These are phyloP conservation scores for Platismatia glauca DNA, from an alignment of 495 filamentous ascomycete species.

Conservation along the genomic window DNA sequence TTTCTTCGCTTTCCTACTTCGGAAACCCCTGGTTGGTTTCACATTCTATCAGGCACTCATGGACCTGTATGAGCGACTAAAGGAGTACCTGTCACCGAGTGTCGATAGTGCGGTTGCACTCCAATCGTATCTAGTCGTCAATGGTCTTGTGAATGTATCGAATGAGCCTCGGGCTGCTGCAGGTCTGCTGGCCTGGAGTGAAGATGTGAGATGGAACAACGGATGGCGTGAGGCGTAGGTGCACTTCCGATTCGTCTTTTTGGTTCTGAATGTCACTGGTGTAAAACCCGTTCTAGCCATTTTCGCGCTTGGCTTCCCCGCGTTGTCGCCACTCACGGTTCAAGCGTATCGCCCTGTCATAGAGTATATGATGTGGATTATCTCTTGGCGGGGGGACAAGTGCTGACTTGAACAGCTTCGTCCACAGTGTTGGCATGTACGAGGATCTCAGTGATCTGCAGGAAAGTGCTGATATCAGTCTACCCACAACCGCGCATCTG, in stretches of 20 bases:
- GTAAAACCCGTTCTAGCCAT: not conserved
- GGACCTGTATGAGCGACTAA: constrained; percentile 46
- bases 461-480: constrained; percentile 36
- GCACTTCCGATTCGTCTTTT: not conserved
- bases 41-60: constrained; percentile 48
- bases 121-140: constrained; percentile 37
- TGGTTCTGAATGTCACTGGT: too few relatives aligned
- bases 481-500: constrained; percentile 51
- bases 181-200: constrained; percentile 56
- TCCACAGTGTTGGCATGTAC: constrained; percentile 60
- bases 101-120: constrained; percentile 35
- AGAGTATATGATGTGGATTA: too few relatives aligned
- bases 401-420: constrained; percentile 30
- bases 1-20: constrained; percentile 51
- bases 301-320: not conserved
- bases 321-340: too few relatives aligned
- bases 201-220: constrained; percentile 46
- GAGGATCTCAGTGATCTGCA: constrained; percentile 17
- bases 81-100: constrained; percentile 42
- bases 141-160: constrained; percentile 52
- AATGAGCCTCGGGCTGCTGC: constrained; percentile 51
- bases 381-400: too few relatives aligned
- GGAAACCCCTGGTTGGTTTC: constrained; percentile 47
- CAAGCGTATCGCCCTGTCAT: too few relatives aligned
- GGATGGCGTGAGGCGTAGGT: constrained; percentile 50